A percentile compares a stretch with the other conserved stretches of the same genome.
phyloP scores from a whole-genome alignment of 1,284 basidiomycete genomes.

The Puccinia polysora region DNA sequence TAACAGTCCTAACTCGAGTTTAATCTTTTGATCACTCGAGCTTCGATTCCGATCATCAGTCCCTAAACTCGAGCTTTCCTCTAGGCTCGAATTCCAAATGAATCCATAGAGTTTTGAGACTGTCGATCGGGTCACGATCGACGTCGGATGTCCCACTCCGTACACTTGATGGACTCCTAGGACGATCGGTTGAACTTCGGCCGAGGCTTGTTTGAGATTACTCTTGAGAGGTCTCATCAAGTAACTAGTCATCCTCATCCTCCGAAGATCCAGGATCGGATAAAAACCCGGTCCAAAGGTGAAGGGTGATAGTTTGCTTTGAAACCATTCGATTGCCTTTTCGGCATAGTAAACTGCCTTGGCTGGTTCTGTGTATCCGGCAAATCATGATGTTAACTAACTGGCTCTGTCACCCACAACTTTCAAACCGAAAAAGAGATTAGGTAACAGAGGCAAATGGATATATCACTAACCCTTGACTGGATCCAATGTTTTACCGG shows the following conservation, averaged over 20 bases:
- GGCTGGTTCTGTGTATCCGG: conserved; percentile 19
- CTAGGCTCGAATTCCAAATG: conserved; percentile 15
- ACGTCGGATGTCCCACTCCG: conserved; percentile 21
- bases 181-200: conserved; percentile 20
- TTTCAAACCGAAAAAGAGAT: neutral
- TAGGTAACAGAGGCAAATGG: too few relatives aligned
- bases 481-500: conserved; percentile 30
- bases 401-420: too few relatives aligned
- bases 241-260: conserved; percentile 33
- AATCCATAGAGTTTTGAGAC: conserved; percentile 20
- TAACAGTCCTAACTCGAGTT: conserved; percentile 23
- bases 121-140: conserved; percentile 19
- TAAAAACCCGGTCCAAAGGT: conserved; percentile 39
- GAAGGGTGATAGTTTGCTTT: conserved; percentile 35
- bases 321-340: conserved; percentile 42
- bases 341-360: conserved; percentile 41
- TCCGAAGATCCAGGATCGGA: conserved; percentile 34
- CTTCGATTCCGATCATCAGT: neutral
- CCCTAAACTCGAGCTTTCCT: conserved; percentile 12
- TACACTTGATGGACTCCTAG: conserved; percentile 20
- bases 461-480: conserved; percentile 18
- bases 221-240: conserved; percentile 11
- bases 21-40: conserved; percentile 1
- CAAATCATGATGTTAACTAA: neutral
- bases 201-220: conserved; percentile 26